phyloP scores from a whole-genome alignment of 2,329 filamentous ascomycete genomes.

The Pseudogymnoascus sp. region DNA sequence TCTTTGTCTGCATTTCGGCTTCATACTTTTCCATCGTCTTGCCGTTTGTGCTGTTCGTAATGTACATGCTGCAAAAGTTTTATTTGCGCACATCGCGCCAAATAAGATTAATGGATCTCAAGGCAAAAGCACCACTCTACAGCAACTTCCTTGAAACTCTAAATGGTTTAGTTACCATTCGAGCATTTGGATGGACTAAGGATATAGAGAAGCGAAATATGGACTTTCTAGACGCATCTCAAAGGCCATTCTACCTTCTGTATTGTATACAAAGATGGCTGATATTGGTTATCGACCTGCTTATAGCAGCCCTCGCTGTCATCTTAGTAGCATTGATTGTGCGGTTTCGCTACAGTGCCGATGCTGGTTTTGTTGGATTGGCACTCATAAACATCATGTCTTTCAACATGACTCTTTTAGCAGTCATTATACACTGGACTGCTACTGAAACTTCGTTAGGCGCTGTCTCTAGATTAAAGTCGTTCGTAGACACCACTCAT shows the following conservation, averaged over 20 bases:
- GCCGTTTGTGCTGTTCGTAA: constrained; percentile 38
- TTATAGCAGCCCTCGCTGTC: constrained; percentile 22
- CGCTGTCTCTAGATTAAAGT: constrained; percentile 13
- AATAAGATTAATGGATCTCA: constrained; percentile 52
- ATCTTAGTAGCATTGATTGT: constrained; percentile 30
- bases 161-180: constrained; percentile 46
- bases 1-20: constrained; percentile 29
- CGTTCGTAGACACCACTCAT: constrained; percentile 24
- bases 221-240: constrained; percentile 44
- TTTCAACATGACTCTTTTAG: constrained; percentile 21
- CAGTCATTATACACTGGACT: constrained; percentile 23
- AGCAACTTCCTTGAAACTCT: constrained; percentile 51
- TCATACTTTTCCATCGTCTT: constrained; percentile 43
- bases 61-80: constrained; percentile 47
- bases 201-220: constrained; percentile 39
- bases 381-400: constrained; percentile 26
- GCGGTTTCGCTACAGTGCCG: constrained; percentile 23
- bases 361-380: constrained; percentile 25
- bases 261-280: constrained; percentile 53
- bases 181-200: constrained; percentile 49
- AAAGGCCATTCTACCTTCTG: constrained; percentile 51
- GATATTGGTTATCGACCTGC: constrained; percentile 32
- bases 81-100: constrained; percentile 56
- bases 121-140: constrained; percentile 54
- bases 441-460: constrained; percentile 24